Evolutionary conservation across 768 basidiomycete species (phyloP).

Genomic region (Ramaria sp.): DNA sequence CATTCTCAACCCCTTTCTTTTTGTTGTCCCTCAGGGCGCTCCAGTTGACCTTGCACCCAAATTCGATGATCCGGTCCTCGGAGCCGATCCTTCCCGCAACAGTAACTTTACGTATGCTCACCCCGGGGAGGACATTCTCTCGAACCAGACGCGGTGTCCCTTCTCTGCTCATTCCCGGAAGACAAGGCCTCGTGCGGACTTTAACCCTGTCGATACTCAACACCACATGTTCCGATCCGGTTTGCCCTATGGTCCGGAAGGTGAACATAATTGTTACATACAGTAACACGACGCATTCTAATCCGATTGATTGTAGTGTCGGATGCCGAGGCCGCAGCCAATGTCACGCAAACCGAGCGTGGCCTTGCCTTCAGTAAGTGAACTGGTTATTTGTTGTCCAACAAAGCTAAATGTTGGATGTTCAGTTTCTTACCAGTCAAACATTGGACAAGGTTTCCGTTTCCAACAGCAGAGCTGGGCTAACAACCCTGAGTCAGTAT

Average conservation of each 20-base stretch:
- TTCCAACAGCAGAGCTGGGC: conserved; percentile 19
- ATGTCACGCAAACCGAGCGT: conserved; percentile 33
- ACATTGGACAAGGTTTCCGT: conserved; percentile 21
- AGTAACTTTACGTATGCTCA: conserved; percentile 20
- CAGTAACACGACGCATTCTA: not conserved
- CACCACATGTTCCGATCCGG: conserved; percentile 38
- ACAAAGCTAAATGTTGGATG: not conserved
- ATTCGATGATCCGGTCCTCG: conserved; percentile 18
- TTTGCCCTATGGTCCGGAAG: conserved; percentile 42
- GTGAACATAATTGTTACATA: not conserved
- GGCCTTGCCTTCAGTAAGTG: conserved; percentile 34
- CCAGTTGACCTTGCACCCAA: conserved; percentile 20
- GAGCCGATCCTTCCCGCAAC: conserved; percentile 17
- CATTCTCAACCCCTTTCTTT: not conserved
- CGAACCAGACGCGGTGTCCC: conserved; percentile 19
- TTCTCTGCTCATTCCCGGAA: conserved; percentile 22
- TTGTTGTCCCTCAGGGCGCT: conserved; percentile 13
- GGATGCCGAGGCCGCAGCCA: conserved; percentile 21
- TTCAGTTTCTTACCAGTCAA: not conserved
- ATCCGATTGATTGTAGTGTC: conserved; percentile 19
- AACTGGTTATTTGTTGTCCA: not conserved
- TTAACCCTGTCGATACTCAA: conserved; percentile 11
- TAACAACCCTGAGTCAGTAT: conserved; percentile 9
- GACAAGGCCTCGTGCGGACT: conserved; percentile 19
- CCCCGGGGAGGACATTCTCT: conserved; percentile 10